These are phyloP conservation scores for Rhodofomes roseus DNA, from an alignment of 1,284 basidiomycete genomes.

Conservation along the genomic window DNA sequence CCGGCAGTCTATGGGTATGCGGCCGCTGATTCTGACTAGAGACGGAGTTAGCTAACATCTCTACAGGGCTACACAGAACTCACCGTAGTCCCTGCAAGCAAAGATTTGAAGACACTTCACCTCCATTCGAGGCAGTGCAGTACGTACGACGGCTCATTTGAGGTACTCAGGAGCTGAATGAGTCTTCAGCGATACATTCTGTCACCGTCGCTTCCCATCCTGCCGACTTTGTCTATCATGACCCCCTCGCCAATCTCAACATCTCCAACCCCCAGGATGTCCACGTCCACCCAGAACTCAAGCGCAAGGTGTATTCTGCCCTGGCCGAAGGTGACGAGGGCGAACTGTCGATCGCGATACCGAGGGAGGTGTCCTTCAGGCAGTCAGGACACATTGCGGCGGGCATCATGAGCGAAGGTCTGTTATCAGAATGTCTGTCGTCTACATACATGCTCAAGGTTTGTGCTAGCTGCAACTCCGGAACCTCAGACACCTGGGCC, in stretches of 20 bases:
- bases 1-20: conserved; percentile 72
- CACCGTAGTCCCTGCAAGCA: conserved; percentile 75
- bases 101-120: conserved; percentile 75
- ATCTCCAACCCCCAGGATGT: conserved; percentile 77
- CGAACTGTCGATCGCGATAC: conserved; percentile 89
- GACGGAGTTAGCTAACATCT: conserved; percentile 4
- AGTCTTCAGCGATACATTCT: conserved; percentile 60
- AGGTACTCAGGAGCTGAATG: background rate
- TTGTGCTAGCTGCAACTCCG: conserved; percentile 59
- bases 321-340: conserved; percentile 90
- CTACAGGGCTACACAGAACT: conserved; percentile 88
- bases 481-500: conserved; percentile 72
- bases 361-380: conserved; percentile 72
- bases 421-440: conserved; percentile 6
- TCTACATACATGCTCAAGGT: background rate
- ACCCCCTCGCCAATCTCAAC: conserved; percentile 70
- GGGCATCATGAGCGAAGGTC: conserved; percentile 47
- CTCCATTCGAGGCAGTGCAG: conserved; percentile 85
- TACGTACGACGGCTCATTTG: conserved; percentile 41
- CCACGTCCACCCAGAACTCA: conserved; percentile 90
- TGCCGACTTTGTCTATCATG: conserved; percentile 73
- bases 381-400: conserved; percentile 46
- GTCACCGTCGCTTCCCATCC: conserved; percentile 67
- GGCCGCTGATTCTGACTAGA: background rate
- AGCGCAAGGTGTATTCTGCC: conserved; percentile 88